Evolutionary conservation across 768 basidiomycete species (phyloP).

Genomic region (Collybia sp.): DNA sequence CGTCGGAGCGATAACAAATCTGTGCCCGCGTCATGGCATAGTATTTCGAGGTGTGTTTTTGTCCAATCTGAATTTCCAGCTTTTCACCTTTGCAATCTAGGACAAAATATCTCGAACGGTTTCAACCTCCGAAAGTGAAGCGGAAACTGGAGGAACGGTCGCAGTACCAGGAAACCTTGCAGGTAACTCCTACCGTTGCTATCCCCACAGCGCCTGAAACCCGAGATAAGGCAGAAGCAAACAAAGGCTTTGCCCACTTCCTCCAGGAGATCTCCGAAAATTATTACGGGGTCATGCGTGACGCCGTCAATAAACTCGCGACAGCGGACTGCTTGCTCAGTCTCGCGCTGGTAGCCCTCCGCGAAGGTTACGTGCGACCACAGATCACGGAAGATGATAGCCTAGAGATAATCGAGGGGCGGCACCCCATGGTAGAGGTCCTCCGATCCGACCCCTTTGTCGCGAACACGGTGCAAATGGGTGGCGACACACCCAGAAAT

Average conservation of each 20-base stretch:
- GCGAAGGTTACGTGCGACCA: constrained; percentile 75
- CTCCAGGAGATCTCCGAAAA: constrained; percentile 63
- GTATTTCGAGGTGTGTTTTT: constrained; percentile 54
- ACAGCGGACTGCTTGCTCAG: constrained; percentile 84
- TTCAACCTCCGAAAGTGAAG: constrained; percentile 67
- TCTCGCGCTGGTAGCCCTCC: constrained; percentile 74
- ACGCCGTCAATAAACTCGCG: constrained; percentile 77
- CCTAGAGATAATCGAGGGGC: constrained; percentile 75
- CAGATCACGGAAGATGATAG: constrained; percentile 60
- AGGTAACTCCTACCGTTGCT: constrained; percentile 22
- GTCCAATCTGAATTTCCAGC: neutral
- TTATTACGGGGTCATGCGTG: constrained; percentile 67
- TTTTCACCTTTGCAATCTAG: constrained; percentile 27
- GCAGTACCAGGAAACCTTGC: constrained; percentile 67
- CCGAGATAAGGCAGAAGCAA: constrained; percentile 45
- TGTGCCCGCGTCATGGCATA: constrained; percentile 53
- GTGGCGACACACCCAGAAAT: constrained; percentile 42
- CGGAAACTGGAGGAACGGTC: constrained; percentile 65
- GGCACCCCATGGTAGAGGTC: constrained; percentile 91
- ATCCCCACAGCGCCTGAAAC: neutral
- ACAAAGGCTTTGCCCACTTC: constrained; percentile 63
- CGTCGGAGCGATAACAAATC: constrained; percentile 50
- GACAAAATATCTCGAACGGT: constrained; percentile 69
- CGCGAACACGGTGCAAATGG: constrained; percentile 73
- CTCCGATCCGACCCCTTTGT: constrained; percentile 79